A percentile compares a stretch with the other conserved stretches of the same genome.
phyloP scores from a whole-genome alignment of 805 yeast genomes.

The Nakazawaea ernobii region DNA sequence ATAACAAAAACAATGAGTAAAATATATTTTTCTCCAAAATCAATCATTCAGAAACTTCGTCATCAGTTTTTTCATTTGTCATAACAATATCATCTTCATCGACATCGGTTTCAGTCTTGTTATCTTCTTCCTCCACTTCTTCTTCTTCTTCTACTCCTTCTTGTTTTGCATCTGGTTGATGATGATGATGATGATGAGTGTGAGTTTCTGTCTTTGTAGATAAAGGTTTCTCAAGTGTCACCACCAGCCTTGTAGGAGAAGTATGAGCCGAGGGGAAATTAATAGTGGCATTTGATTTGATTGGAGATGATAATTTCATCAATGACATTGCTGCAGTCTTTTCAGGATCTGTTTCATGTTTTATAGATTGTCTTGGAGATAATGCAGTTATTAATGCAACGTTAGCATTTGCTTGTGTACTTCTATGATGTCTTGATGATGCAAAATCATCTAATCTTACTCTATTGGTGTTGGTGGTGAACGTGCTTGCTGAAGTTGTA shows the following conservation, averaged over 20 bases:
- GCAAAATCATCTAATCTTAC: conserved; percentile 11
- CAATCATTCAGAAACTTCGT: not conserved
- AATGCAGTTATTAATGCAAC: conserved; percentile 9
- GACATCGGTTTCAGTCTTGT: conserved; percentile 11
- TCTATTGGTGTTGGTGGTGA: not conserved
- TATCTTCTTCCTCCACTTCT: conserved; percentile 8
- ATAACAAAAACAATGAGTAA: not conserved
- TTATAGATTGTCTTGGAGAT: conserved; percentile 7
- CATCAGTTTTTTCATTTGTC: conserved; percentile 4
- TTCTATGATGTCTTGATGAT: conserved; percentile 1
- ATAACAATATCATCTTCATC: conserved; percentile 9
- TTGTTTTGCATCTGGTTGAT: too few relatives aligned
- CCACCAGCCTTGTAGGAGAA: conserved; percentile 1
- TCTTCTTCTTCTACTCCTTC: not conserved
- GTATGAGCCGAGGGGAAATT: not conserved
- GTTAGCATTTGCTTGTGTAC: conserved; percentile 6
- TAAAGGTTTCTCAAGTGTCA: too few relatives aligned
- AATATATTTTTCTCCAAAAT: not conserved
- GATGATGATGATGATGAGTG: too few relatives aligned
- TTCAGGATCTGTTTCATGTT: conserved; percentile 25
- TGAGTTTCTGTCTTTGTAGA: too few relatives aligned
- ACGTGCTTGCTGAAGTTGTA: not conserved
- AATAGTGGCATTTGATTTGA: conserved; percentile 14
- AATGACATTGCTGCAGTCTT: conserved; percentile 52
- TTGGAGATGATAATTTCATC: conserved; percentile 51